Conservation (phyloP, 495 filamentous ascomycete species). For the Tuber aestivum region DNA sequence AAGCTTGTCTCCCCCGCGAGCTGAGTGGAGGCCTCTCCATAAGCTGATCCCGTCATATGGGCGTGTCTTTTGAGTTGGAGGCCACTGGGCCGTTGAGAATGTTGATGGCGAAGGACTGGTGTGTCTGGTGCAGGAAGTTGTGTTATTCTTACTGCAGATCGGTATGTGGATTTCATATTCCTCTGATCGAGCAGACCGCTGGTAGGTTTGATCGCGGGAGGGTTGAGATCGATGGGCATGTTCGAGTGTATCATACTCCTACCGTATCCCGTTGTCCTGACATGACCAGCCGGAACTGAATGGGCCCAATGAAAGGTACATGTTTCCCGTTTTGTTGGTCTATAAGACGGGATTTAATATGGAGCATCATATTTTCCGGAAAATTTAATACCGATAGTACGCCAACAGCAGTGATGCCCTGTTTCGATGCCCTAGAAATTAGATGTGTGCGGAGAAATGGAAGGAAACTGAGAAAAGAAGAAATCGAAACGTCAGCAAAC, state of each 20-base stretch:
- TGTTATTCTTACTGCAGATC: background rate
- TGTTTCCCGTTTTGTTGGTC: background rate
- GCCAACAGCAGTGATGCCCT: background rate
- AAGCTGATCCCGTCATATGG: background rate
- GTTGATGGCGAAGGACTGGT: background rate
- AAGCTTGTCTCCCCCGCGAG: background rate
- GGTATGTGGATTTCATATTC: background rate
- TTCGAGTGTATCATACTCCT: background rate
- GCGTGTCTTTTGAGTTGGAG: background rate
- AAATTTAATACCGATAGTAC: background rate
- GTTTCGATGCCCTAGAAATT: background rate
- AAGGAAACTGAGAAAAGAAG: background rate
- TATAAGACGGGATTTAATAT: background rate
- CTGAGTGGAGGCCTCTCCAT: background rate
- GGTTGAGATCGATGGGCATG: background rate
- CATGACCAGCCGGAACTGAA: background rate
- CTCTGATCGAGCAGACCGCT: background rate
- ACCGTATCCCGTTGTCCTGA: background rate
- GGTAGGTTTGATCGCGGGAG: background rate
- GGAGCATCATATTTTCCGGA: background rate
- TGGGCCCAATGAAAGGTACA: background rate
- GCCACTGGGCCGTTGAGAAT: background rate
- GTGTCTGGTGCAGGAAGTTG: background rate
- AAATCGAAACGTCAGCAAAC: conserved; percentile 16
- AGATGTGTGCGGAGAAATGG: background rate